A percentile compares a stretch with the other conserved stretches of the same genome.
phyloP scores from a whole-genome alignment of 2,329 filamentous ascomycete species.

The Epicoccum sorghinum region DNA sequence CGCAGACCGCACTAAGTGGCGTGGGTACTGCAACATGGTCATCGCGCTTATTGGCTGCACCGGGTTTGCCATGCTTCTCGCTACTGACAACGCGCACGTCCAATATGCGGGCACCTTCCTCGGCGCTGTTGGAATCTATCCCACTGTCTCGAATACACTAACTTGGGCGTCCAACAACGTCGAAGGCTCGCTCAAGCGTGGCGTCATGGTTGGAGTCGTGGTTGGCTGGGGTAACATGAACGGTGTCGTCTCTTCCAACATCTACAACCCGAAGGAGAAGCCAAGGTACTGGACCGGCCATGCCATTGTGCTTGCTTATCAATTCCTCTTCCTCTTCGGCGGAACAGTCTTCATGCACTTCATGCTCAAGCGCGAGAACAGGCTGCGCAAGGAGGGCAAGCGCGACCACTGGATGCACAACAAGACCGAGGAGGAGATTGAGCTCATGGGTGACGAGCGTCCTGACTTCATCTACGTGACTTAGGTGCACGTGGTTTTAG shows the following conservation, averaged over 20 bases:
- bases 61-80: slow-evolving; percentile 82
- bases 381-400: slow-evolving; percentile 66
- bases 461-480: slow-evolving; percentile 74
- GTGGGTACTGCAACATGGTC: slow-evolving; percentile 80
- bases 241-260: slow-evolving; percentile 82
- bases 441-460: slow-evolving; percentile 70
- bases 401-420: slow-evolving; percentile 72
- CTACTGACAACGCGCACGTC: slow-evolving; percentile 65
- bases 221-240: slow-evolving; percentile 93
- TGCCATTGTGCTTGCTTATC: slow-evolving; percentile 74
- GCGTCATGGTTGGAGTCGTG: slow-evolving; percentile 84
- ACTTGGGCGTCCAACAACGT: slow-evolving; percentile 88
- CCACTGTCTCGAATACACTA: slow-evolving; percentile 84
- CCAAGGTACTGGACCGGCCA: slow-evolving; percentile 78
- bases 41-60: slow-evolving; percentile 73
- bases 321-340: slow-evolving; percentile 71
- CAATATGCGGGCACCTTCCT: slow-evolving; percentile 87
- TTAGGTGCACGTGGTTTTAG: slow-evolving; percentile 36
- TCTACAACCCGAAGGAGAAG: slow-evolving; percentile 67
- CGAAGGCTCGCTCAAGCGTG: slow-evolving; percentile 92
- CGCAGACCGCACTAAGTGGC: slow-evolving; percentile 74
- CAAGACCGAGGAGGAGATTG: slow-evolving; percentile 67
- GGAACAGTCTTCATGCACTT: slow-evolving; percentile 71
- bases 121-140: slow-evolving; percentile 86
- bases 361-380: slow-evolving; percentile 71